Conservation (phyloP, 1,139 yeast genomes). For the Geotrichum histeridarum region DNA sequence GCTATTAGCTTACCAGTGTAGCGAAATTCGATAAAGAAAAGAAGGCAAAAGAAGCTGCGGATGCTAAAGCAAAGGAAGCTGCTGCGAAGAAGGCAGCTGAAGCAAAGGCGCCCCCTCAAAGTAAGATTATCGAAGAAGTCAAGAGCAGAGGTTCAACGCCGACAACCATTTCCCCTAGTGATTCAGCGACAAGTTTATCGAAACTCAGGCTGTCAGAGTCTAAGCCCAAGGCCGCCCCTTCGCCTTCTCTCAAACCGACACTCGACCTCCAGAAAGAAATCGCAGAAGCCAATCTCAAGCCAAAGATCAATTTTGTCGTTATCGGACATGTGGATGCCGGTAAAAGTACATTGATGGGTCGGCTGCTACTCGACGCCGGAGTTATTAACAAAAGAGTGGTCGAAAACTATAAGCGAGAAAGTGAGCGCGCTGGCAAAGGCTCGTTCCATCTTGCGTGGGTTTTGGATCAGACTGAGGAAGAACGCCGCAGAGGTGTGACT, state of each 20-base stretch:
- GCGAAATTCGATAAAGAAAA: too few relatives aligned
- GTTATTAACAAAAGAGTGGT: constrained; percentile 74
- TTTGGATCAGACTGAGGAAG: constrained; percentile 92
- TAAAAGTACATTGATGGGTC: constrained; percentile 89
- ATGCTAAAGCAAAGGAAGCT: background rate
- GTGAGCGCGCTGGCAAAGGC: constrained; percentile 78
- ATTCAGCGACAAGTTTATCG: background rate
- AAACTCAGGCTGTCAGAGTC: constrained; percentile 12
- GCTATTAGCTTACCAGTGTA: background rate
- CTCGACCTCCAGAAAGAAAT: constrained; percentile 13
- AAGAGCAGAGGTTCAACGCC: too few relatives aligned
- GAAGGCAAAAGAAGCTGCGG: background rate
- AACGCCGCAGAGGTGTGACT: constrained; percentile 80
- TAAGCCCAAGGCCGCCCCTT: constrained; percentile 1
- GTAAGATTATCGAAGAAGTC: background rate
- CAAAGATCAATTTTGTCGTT: constrained; percentile 52
- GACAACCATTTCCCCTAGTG: too few relatives aligned
- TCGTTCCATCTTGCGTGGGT: constrained; percentile 98
- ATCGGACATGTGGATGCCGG: constrained; percentile 98
- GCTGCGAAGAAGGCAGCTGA: constrained; percentile 7
- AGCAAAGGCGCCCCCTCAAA: background rate
- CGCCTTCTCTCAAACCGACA: constrained; percentile 12
- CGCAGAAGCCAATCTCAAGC: constrained; percentile 4
- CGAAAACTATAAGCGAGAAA: constrained; percentile 71
- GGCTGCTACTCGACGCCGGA: constrained; percentile 74